phyloP scores from a whole-genome alignment of 495 filamentous ascomycete genomes.

The Xylaria intraflava region DNA sequence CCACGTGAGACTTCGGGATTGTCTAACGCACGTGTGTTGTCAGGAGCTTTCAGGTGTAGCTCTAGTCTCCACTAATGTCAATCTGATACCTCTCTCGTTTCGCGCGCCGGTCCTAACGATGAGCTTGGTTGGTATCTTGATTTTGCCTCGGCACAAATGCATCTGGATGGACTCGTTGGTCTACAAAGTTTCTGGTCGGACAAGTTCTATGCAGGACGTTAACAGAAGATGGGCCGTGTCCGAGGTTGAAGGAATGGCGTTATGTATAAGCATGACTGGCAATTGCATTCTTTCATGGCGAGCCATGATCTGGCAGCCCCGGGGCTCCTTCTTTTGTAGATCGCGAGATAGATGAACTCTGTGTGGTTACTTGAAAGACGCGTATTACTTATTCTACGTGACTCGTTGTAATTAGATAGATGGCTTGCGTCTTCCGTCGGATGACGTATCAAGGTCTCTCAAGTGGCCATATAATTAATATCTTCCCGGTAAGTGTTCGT shows the following conservation, averaged over 20 bases:
- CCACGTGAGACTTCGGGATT: conserved; percentile 1
- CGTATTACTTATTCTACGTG: background rate
- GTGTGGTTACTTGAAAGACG: conserved; percentile 2
- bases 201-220: background rate
- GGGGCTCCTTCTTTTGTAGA: conserved; percentile 8
- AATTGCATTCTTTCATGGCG: conserved; percentile 8
- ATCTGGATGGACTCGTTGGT: conserved; percentile 7
- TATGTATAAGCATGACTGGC: conserved; percentile 7
- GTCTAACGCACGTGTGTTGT: conserved; percentile 5
- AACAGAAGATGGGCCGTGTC: conserved; percentile 1
- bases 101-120: conserved; percentile 17
- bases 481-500: too few species aligned
- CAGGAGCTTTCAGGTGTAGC: conserved; percentile 7
- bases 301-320: conserved; percentile 8
- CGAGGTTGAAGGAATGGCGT: background rate
- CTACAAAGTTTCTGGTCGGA: conserved; percentile 10
- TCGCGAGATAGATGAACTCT: conserved; percentile 11
- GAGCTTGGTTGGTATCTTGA: conserved; percentile 23
- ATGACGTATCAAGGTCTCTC: too few species aligned
- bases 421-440: too few species aligned
- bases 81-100: conserved; percentile 23
- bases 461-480: too few species aligned
- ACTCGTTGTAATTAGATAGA: background rate
- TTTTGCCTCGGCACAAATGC: conserved; percentile 4
- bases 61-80: conserved; percentile 12